Percentiles rank a stretch among this genome's conserved stretches.
Conservation (phyloP, 805 yeast genomes). For the Schwanniomyces vanrijiae region DNA sequence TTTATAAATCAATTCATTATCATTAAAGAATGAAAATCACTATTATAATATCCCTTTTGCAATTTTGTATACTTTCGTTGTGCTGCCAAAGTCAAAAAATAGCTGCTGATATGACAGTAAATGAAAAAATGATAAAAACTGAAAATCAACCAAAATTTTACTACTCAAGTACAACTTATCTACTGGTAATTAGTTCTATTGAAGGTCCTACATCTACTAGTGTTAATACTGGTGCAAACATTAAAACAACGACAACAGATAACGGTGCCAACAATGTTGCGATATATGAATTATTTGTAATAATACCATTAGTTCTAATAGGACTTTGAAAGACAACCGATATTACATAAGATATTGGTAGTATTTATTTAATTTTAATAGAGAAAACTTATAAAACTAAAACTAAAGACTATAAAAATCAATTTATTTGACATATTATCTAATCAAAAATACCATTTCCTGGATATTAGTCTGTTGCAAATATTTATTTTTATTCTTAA, state of each 20-base stretch:
- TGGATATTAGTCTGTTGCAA: too few relatives aligned
- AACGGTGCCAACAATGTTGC: neutral
- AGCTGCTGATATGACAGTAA: neutral
- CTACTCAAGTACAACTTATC: neutral
- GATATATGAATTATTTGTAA: neutral
- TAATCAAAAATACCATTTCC: too few relatives aligned
- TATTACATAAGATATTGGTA: too few relatives aligned
- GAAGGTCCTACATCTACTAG: neutral
- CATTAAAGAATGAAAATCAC: neutral
- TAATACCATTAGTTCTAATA: neutral
- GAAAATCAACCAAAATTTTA: neutral
- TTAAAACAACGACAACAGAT: neutral
- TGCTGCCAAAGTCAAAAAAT: neutral
- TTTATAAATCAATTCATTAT: too few relatives aligned
- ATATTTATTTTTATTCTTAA: too few relatives aligned
- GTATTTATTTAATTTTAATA: too few relatives aligned
- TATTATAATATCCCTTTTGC: neutral
- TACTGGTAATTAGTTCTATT: neutral
- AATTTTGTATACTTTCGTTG: neutral
- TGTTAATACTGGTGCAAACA: too few relatives aligned
- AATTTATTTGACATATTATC: too few relatives aligned
- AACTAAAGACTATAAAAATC: too few relatives aligned
- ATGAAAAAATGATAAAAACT: neutral
- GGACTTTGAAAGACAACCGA: neutral
- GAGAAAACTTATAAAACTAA: too few relatives aligned